phyloP scores from a whole-genome alignment of 2,329 filamentous ascomycete species.

The Penicillium sp. region DNA sequence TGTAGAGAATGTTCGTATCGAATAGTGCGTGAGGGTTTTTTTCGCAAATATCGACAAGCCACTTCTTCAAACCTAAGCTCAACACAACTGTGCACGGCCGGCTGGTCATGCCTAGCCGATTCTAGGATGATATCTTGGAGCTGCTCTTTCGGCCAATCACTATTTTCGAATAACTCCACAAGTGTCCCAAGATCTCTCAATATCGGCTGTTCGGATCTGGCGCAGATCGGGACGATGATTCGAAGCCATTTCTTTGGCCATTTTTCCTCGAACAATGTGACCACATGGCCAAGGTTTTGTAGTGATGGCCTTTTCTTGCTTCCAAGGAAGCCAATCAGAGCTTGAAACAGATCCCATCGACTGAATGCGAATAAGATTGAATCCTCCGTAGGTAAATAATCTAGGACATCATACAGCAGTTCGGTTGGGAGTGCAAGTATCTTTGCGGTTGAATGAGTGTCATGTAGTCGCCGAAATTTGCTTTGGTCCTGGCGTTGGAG shows the following conservation, averaged over 20 bases:
- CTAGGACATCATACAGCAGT: not conserved
- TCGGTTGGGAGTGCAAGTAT: not conserved
- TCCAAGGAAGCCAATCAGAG: no score
- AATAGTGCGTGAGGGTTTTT: not conserved
- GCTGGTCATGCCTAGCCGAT: not conserved
- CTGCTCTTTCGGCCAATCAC: not conserved
- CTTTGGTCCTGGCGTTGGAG: not conserved
- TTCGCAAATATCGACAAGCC: not conserved
- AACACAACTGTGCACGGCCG: not conserved
- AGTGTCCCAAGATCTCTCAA: not conserved
- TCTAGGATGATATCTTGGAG: not conserved
- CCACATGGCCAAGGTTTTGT: no score
- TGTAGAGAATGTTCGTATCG: slow-evolving; percentile 1
- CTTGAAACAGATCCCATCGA: no score
- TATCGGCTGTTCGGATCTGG: not conserved
- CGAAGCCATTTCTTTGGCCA: no score
- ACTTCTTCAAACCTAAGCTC: not conserved
- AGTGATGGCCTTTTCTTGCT: no score
- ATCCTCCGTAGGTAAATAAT: not conserved
- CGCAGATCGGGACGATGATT: not conserved
- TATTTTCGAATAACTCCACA: not conserved
- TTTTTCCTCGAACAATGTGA: no score
- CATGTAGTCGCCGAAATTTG: not conserved
- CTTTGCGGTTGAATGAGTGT: not conserved
- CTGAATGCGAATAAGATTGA: not conserved